Conservation (phyloP, 2,329 filamentous ascomycete genomes). For the Trichoderma atrobrunneum region DNA sequence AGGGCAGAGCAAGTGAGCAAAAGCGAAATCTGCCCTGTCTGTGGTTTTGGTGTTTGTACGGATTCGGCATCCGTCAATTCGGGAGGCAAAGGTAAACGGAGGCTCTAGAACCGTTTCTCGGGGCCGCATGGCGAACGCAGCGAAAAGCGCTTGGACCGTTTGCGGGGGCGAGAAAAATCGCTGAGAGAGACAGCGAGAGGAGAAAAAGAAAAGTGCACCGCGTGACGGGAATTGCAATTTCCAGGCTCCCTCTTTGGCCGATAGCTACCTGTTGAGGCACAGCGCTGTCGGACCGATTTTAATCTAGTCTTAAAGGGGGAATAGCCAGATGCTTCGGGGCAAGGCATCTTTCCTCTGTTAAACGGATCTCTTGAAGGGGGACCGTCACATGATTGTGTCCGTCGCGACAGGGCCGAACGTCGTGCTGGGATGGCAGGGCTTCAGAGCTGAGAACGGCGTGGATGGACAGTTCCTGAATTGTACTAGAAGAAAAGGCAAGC, state of each 20-base stretch:
- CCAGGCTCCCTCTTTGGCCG: background rate
- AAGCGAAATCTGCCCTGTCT: background rate
- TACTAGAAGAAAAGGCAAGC: background rate
- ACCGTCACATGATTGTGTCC: slow-evolving; percentile 21
- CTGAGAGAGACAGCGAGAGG: background rate
- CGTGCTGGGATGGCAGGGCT: slow-evolving; percentile 14
- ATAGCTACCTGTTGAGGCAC: slow-evolving; percentile 7
- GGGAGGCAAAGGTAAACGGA: slow-evolving; percentile 8
- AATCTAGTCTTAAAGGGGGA: background rate
- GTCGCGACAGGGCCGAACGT: slow-evolving; percentile 15
- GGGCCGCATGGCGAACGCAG: background rate
- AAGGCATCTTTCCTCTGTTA: background rate
- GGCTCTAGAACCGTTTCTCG: background rate
- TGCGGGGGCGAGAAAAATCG: slow-evolving; percentile 4
- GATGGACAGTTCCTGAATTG: background rate
- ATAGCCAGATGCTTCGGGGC: background rate
- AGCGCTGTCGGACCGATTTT: background rate
- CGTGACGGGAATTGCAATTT: slow-evolving; percentile 15
- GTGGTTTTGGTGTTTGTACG: background rate
- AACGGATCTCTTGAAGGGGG: slow-evolving; percentile 19
- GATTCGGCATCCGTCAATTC: slow-evolving; percentile 13
- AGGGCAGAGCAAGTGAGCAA: background rate
- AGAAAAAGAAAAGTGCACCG: background rate
- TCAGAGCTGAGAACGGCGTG: background rate
- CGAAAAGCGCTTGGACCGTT: slow-evolving; percentile 7